Evolutionary conservation across 2,329 filamentous ascomycete species (phyloP).

Genomic region (Neofusicoccum cordaticola): DNA sequence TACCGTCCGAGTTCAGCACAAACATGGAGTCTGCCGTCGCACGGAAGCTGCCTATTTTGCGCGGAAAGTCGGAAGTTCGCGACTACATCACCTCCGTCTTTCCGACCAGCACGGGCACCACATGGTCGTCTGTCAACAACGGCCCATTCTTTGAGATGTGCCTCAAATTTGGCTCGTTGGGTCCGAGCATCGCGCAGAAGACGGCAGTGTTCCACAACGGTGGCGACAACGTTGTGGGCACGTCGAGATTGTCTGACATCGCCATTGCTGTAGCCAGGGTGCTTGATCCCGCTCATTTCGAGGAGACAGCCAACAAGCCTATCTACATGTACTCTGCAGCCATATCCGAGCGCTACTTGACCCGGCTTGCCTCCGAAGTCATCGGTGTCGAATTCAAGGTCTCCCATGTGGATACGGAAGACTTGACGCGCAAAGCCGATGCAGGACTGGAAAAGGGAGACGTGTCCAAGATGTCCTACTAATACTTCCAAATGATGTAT

Average conservation of each 20-base stretch:
- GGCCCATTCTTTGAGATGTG: neutral
- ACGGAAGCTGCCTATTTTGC: constrained; percentile 15
- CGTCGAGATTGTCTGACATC: neutral
- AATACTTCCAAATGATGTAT: neutral
- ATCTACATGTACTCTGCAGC: neutral
- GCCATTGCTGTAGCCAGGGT: neutral
- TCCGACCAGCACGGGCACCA: neutral
- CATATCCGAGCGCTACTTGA: neutral
- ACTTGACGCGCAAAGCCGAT: neutral
- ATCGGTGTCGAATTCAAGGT: neutral
- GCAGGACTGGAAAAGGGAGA: neutral
- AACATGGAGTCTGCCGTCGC: constrained; percentile 18
- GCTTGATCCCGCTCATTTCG: neutral
- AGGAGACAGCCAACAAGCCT: neutral
- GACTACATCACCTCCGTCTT: constrained; percentile 13
- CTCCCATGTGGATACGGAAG: neutral
- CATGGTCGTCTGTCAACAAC: neutral
- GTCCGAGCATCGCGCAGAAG: neutral
- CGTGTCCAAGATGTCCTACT: neutral
- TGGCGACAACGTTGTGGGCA: neutral
- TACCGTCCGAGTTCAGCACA: constrained; percentile 32
- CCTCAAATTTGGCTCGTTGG: neutral
- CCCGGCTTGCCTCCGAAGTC: neutral
- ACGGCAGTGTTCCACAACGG: neutral
- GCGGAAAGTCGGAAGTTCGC: constrained; percentile 18